Evolutionary conservation across 1,284 basidiomycete species (phyloP).

Genomic region (Ceratobasidium sp.): DNA sequence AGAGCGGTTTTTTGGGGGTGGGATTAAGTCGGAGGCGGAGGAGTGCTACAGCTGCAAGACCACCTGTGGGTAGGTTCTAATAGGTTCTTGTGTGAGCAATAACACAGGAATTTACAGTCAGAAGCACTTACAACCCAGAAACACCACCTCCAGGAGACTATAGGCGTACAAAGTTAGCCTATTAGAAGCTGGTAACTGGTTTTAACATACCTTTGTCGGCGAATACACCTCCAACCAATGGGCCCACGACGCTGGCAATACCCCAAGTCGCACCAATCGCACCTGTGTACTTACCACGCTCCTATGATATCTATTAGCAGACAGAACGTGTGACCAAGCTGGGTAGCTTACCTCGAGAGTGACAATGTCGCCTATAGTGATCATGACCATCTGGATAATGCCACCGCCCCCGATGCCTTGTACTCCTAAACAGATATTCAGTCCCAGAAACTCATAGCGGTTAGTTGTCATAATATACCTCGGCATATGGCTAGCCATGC

Average conservation of each 20-base stretch:
- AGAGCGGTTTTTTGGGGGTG: constrained; percentile 58
- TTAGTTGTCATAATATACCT: constrained; percentile 50
- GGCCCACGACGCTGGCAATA: constrained; percentile 74
- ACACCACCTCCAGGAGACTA: constrained; percentile 44
- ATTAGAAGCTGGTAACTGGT: not conserved
- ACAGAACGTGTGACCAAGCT: not conserved
- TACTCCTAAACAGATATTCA: constrained; percentile 51
- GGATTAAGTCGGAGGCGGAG: constrained; percentile 76
- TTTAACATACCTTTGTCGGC: constrained; percentile 47
- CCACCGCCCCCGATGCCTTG: constrained; percentile 86
- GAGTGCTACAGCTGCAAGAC: constrained; percentile 73
- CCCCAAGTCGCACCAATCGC: constrained; percentile 82
- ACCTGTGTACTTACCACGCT: constrained; percentile 77
- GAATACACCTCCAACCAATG: constrained; percentile 55
- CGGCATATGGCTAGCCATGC: constrained; percentile 74
- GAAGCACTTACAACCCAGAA: constrained; percentile 43
- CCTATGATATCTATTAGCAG: constrained; percentile 46
- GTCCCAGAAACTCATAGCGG: too few species aligned
- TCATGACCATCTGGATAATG: constrained; percentile 67
- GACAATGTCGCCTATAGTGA: constrained; percentile 82
- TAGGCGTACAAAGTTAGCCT: not conserved
- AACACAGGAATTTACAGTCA: constrained; percentile 2
- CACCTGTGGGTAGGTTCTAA: constrained; percentile 72
- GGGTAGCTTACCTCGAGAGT: constrained; percentile 56
- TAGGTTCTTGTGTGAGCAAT: not conserved